These are phyloP conservation scores for Antarctomyces pellizariae DNA, from an alignment of 495 filamentous ascomycete species.

Conservation along the genomic window DNA sequence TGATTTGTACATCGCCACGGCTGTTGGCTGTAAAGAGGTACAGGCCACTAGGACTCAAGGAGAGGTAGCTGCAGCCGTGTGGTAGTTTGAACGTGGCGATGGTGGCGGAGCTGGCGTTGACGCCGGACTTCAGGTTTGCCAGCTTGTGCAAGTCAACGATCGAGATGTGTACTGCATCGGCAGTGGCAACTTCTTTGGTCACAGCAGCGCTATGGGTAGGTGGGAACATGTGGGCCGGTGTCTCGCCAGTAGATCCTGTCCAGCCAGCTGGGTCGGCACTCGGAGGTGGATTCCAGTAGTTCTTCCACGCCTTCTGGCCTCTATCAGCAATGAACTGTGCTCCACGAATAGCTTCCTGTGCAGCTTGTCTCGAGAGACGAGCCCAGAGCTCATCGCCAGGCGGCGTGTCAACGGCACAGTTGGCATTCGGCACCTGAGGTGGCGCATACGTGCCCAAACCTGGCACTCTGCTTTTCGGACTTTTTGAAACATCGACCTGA, in stretches of 20 bases:
- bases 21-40: constrained; percentile 70
- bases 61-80: constrained; percentile 75
- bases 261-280: constrained; percentile 16
- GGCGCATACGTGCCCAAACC: constrained; percentile 47
- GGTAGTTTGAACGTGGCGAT: constrained; percentile 60
- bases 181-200: constrained; percentile 18
- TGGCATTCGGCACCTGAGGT: constrained; percentile 50
- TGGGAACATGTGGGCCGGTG: constrained; percentile 31
- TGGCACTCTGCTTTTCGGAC: constrained; percentile 18
- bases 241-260: constrained; percentile 17
- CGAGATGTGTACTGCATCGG: constrained; percentile 61
- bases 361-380: constrained; percentile 64
- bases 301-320: constrained; percentile 67
- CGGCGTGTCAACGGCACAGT: constrained; percentile 52
- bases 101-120: constrained; percentile 26
- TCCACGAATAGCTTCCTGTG: constrained; percentile 75
- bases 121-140: constrained; percentile 17
- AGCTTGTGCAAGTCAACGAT: constrained; percentile 58
- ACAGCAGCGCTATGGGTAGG: constrained; percentile 44
- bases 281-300: constrained; percentile 48
- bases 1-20: constrained; percentile 76
- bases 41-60: constrained; percentile 66
- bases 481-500: too few relatives aligned
- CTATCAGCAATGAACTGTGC: constrained; percentile 74
- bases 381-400: constrained; percentile 64